Evolutionary conservation across 2,329 filamentous ascomycete genomes (phyloP).

Genomic region (Fusarium fracticaudum): DNA sequence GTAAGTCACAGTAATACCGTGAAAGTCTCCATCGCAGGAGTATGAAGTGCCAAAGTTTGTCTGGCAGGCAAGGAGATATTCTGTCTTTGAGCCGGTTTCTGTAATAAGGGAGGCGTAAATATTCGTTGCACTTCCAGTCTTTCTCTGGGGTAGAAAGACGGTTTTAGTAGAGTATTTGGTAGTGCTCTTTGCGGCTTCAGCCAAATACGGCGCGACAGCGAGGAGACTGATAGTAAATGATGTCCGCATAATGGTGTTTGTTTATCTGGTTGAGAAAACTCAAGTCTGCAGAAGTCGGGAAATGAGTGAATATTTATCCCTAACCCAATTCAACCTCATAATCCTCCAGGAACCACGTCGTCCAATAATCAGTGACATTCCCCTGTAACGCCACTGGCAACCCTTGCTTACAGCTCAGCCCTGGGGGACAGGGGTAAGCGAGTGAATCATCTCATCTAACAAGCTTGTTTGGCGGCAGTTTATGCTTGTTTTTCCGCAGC

Average conservation of each 20-base stretch:
- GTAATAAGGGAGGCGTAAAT: conserved; percentile 42
- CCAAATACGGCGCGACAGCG: background rate
- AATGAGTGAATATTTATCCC: background rate
- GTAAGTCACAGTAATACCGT: conserved; percentile 34
- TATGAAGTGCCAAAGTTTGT: conserved; percentile 29
- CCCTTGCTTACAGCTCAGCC: background rate
- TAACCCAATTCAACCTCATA: background rate
- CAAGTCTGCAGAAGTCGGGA: background rate
- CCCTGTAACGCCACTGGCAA: background rate
- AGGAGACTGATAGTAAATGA: background rate
- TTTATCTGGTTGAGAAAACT: background rate
- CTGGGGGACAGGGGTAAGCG: background rate
- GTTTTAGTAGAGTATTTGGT: conserved; percentile 24
- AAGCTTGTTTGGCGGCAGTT: background rate
- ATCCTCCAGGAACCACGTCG: background rate
- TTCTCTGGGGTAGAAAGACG: conserved; percentile 22
- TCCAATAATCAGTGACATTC: background rate
- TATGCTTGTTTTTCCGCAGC: background rate
- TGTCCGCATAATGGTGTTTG: background rate
- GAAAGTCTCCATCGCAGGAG: conserved; percentile 35
- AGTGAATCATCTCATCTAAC: background rate
- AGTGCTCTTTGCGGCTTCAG: conserved; percentile 5
- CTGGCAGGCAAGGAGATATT: conserved; percentile 40
- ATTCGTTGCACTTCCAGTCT: conserved; percentile 28
- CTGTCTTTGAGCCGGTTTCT: conserved; percentile 23